Evolutionary conservation across 1,284 basidiomycete genomes (phyloP).

Genomic region (Ceratobasidium sp.): DNA sequence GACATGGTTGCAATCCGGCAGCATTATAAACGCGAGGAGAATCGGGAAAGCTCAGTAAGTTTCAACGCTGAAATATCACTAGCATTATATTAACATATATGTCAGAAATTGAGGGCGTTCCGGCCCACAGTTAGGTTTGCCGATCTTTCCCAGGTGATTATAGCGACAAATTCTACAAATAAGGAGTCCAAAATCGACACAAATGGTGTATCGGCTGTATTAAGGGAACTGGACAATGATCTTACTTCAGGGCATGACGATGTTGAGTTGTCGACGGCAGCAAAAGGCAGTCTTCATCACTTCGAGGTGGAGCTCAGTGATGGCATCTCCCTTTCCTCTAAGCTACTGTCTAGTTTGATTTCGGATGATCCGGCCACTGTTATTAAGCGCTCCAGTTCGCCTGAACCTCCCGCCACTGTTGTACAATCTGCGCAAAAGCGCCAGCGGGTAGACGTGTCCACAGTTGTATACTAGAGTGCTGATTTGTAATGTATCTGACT

Average conservation of each 20-base stretch:
- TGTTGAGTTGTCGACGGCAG: too few relatives aligned
- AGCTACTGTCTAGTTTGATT: neutral
- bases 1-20: slow-evolving; percentile 25
- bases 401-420: neutral
- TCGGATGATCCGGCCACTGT: neutral
- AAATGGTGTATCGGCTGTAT: neutral
- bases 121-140: slow-evolving; percentile 9
- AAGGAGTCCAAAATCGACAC: neutral
- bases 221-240: neutral
- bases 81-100: too few relatives aligned
- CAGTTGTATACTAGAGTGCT: neutral
- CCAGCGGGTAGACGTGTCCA: neutral
- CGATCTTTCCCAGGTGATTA: neutral
- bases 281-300: neutral
- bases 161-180: neutral
- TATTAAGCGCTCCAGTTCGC: neutral
- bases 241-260: too few relatives aligned
- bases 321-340: slow-evolving; percentile 3
- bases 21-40: slow-evolving; percentile 23
- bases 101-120: neutral
- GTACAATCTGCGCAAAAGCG: neutral
- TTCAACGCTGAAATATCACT: too few relatives aligned
- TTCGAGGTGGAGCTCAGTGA: slow-evolving; percentile 13
- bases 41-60: neutral
- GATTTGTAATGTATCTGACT: slow-evolving; percentile 27